phyloP scores from a whole-genome alignment of 2,329 filamentous ascomycete genomes.

The Fusarium sororula region DNA sequence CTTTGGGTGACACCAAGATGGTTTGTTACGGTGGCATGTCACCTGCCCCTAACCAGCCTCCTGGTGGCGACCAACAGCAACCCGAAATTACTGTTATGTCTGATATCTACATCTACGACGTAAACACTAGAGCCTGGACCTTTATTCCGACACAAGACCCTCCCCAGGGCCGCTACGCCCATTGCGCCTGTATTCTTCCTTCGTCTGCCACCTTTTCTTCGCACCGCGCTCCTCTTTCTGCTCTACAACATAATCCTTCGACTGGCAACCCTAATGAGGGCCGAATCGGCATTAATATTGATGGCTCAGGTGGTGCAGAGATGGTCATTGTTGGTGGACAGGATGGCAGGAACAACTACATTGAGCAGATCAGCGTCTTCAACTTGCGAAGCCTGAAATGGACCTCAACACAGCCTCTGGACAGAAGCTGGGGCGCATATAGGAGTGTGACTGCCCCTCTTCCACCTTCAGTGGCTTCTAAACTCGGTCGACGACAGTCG shows the following conservation, averaged over 20 bases:
- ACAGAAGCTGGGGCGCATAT: constrained; percentile 95
- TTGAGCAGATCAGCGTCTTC: constrained; percentile 98
- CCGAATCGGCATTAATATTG: constrained; percentile 85
- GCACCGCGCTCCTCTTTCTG: constrained; percentile 81
- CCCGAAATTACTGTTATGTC: constrained; percentile 97
- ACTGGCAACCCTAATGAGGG: constrained; percentile 87
- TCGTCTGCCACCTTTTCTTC: constrained; percentile 90
- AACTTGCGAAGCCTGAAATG: constrained; percentile 95
- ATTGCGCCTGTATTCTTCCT: constrained; percentile 91
- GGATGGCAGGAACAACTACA: constrained; percentile 98
- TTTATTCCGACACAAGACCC: constrained; percentile 81
- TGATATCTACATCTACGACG: constrained; percentile 95
- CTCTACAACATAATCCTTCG: constrained; percentile 88
- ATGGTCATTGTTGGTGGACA: constrained; percentile 98
- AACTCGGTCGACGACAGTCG: constrained; percentile 69
- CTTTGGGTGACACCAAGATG: constrained; percentile 92
- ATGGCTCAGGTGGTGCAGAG: constrained; percentile 91
- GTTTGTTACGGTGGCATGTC: constrained; percentile 99
- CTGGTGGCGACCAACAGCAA: constrained; percentile 64
- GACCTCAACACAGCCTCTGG: constrained; percentile 87
- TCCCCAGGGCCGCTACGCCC: constrained; percentile 93
- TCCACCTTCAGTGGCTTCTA: constrained; percentile 69
- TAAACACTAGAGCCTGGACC: constrained; percentile 83
- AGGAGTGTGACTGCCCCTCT: constrained; percentile 93
- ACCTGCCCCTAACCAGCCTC: constrained; percentile 67